A percentile compares a stretch with the other conserved stretches of the same genome.
Conservation (phyloP, 768 basidiomycete genomes). For the Rhizopogon vesiculosus region DNA sequence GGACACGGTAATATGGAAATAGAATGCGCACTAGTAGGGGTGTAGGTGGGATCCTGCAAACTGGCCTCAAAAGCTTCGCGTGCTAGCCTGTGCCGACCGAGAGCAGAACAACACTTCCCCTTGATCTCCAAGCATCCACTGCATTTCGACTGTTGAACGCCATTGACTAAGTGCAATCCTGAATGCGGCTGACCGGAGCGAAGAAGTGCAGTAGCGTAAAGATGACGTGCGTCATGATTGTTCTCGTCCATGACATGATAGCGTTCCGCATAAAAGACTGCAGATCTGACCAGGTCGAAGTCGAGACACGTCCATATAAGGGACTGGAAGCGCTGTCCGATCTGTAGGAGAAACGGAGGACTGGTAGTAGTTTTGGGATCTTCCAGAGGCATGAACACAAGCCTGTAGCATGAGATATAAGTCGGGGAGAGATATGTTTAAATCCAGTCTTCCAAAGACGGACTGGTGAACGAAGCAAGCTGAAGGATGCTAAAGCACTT, state of each 20-base stretch:
- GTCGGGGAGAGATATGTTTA: conserved; percentile 12
- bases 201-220: conserved; percentile 77
- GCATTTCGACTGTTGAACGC: conserved; percentile 56
- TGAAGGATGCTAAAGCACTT: conserved; percentile 3
- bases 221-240: conserved; percentile 79
- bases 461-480: conserved; percentile 10
- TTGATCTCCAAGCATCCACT: conserved; percentile 77
- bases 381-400: conserved; percentile 54
- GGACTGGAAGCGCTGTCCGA: conserved; percentile 64
- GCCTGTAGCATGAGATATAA: conserved; percentile 28
- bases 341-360: conserved; percentile 47
- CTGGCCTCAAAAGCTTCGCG: conserved; percentile 65
- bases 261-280: conserved; percentile 87
- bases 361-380: conserved; percentile 22
- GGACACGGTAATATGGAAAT: conserved; percentile 2
- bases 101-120: conserved; percentile 63
- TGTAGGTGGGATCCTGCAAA: conserved; percentile 45
- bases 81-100: conserved; percentile 77
- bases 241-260: conserved; percentile 66
- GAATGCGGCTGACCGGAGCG: conserved; percentile 69
- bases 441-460: conserved; percentile 2
- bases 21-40: conserved; percentile 51
- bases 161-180: conserved; percentile 65
- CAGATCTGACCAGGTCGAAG: conserved; percentile 70
- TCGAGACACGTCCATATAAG: conserved; percentile 85